phyloP scores from a whole-genome alignment of 371 early-diverging fungal genomes.

The Umbelopsis sp. region DNA sequence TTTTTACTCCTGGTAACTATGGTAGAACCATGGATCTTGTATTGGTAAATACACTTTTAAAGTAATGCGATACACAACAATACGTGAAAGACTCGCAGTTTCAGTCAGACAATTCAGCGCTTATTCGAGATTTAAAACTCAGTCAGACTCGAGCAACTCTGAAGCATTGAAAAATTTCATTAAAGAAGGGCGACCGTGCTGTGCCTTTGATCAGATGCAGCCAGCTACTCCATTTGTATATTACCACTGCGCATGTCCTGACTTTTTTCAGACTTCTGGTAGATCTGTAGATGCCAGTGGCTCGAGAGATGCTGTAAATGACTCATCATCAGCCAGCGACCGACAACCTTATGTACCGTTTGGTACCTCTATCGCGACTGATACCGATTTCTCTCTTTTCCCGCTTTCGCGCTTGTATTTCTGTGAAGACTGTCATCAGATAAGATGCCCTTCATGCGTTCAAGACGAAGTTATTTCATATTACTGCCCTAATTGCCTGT shows the following conservation, averaged over 20 bases:
- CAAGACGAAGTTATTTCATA: slow-evolving; percentile 87
- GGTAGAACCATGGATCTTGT: no score
- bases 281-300: slow-evolving; percentile 13
- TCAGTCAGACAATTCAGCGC: no score
- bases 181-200: background rate
- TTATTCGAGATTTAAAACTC: background rate
- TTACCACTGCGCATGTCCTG: slow-evolving; percentile 54
- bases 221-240: slow-evolving; percentile 46
- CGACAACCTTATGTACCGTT: slow-evolving; percentile 32
- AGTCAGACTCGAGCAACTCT: background rate
- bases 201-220: background rate
- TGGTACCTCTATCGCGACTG: slow-evolving; percentile 23
- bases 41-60: no score
- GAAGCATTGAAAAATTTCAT: background rate
- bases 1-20: no score
- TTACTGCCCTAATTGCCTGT: slow-evolving; percentile 94
- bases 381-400: slow-evolving; percentile 53
- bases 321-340: slow-evolving; percentile 34
- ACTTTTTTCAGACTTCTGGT: slow-evolving; percentile 23
- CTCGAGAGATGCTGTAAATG: slow-evolving; percentile 18
- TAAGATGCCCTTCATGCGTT: slow-evolving; percentile 83
- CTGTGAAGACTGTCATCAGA: slow-evolving; percentile 84
- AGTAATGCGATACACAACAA: no score
- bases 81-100: no score
- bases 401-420: slow-evolving; percentile 81